phyloP scores from a whole-genome alignment of 805 yeast species.

The Debaryomyces hansenii region DNA sequence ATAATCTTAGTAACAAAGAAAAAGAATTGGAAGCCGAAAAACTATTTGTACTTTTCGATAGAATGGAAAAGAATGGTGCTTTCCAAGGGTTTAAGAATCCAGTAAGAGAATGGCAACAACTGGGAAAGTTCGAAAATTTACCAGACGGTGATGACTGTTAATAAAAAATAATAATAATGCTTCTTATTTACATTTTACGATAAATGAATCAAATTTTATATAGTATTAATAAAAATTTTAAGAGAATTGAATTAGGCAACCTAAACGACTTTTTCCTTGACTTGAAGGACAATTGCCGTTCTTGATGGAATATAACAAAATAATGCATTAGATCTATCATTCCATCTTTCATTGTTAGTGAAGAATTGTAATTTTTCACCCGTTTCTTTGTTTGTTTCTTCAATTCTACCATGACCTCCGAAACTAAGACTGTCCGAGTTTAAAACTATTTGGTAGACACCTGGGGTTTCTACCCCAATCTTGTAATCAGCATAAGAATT shows the following conservation, averaged over 20 bases:
- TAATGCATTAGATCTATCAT: conserved; percentile 69
- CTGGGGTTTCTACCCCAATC: conserved; percentile 82
- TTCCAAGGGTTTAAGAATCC: conserved; percentile 41
- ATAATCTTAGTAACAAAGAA: conserved; percentile 39
- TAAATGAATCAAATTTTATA: not conserved
- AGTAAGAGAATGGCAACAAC: conserved; percentile 35
- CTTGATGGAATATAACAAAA: conserved; percentile 85
- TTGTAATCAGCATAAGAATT: conserved; percentile 83
- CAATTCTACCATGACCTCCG: conserved; percentile 81
- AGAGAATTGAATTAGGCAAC: not conserved
- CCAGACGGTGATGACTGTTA: not conserved
- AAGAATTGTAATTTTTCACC: conserved; percentile 49
- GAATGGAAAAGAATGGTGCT: conserved; percentile 37
- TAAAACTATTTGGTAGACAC: conserved; percentile 71
- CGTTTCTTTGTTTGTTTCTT: conserved; percentile 37
- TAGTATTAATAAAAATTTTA: not conserved
- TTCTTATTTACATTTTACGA: not conserved
- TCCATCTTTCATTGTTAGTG: conserved; percentile 80
- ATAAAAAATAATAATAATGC: not conserved
- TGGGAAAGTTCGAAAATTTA: conserved; percentile 27
- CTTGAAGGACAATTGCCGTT: conserved; percentile 42
- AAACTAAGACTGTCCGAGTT: conserved; percentile 68
- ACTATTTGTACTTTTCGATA: conserved; percentile 39
- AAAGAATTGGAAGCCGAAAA: conserved; percentile 46
- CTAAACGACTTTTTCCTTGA: conserved; percentile 20